phyloP scores from a whole-genome alignment of 1,284 basidiomycete genomes.

The Cutaneotrichosporon cyanovorans region DNA sequence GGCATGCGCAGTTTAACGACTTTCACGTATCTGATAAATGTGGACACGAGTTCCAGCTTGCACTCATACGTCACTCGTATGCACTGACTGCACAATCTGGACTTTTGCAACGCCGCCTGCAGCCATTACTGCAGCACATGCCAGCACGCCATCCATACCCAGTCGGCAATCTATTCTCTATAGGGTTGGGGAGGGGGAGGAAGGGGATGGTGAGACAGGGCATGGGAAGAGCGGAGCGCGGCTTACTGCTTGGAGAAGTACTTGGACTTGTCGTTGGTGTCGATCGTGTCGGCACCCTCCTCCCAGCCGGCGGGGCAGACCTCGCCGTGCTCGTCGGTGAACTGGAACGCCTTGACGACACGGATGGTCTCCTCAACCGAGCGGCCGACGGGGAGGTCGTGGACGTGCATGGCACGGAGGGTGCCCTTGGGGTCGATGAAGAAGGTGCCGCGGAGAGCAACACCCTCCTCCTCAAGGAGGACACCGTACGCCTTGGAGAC shows the following conservation, averaged over 20 bases:
- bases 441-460: slow-evolving; percentile 78
- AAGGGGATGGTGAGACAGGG: neutral
- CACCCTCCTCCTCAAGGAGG: slow-evolving; percentile 73
- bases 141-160: neutral
- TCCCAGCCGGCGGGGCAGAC: slow-evolving; percentile 84
- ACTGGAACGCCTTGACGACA: slow-evolving; percentile 81
- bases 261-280: slow-evolving; percentile 55
- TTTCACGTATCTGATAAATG: too few species aligned
- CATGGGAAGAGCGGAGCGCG: too few species aligned
- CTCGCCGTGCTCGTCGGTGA: slow-evolving; percentile 68
- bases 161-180: slow-evolving; percentile 7
- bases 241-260: slow-evolving; percentile 57
- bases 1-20: too few species aligned
- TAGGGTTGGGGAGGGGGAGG: slow-evolving; percentile 1
- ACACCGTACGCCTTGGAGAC: slow-evolving; percentile 64
- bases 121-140: neutral
- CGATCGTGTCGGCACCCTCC: slow-evolving; percentile 37
- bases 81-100: neutral
- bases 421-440: slow-evolving; percentile 81
- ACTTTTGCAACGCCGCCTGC: too few species aligned
- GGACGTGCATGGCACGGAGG: slow-evolving; percentile 56
- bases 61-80: neutral
- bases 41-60: neutral
- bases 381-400: slow-evolving; percentile 82
- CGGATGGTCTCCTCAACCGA: slow-evolving; percentile 84